Conservation (phyloP, 176 grass and related monocot species). For the Carex parvula region DNA sequence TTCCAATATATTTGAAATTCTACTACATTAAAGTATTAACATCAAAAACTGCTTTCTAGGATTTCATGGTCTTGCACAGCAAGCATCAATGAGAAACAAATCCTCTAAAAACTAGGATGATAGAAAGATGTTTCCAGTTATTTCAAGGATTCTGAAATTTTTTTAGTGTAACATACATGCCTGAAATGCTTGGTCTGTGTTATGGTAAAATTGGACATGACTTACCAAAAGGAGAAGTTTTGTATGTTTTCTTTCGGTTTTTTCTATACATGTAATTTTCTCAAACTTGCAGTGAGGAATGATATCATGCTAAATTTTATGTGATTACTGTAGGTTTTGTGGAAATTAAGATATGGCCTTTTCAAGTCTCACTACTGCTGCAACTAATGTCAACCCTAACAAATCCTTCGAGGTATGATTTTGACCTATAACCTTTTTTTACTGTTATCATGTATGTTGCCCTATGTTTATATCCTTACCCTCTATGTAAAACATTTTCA, state of each 20-base stretch:
- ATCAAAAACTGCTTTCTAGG: no score
- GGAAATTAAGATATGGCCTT: slow-evolving; percentile 5
- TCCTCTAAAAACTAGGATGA: no score
- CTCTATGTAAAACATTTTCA: background rate
- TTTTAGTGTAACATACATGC: no score
- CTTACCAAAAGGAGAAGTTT: background rate
- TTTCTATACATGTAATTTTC: background rate
- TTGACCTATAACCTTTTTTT: background rate
- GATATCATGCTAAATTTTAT: background rate
- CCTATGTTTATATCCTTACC: background rate
- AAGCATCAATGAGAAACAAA: no score
- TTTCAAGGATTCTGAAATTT: no score
- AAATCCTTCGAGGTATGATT: slow-evolving; percentile 16
- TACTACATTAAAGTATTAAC: no score
- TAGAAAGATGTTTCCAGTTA: no score
- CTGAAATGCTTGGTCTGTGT: background rate
- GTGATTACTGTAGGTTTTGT: background rate
- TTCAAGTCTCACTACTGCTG: background rate
- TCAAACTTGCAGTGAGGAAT: background rate
- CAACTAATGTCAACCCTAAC: slow-evolving; percentile 25
- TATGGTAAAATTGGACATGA: background rate
- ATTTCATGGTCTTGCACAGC: no score
- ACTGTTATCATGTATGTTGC: background rate
- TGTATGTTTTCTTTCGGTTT: background rate
- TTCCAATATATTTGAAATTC: no score